phyloP scores from a whole-genome alignment of 192 early-diverging fungal genomes.

The Coemansia sp. region DNA sequence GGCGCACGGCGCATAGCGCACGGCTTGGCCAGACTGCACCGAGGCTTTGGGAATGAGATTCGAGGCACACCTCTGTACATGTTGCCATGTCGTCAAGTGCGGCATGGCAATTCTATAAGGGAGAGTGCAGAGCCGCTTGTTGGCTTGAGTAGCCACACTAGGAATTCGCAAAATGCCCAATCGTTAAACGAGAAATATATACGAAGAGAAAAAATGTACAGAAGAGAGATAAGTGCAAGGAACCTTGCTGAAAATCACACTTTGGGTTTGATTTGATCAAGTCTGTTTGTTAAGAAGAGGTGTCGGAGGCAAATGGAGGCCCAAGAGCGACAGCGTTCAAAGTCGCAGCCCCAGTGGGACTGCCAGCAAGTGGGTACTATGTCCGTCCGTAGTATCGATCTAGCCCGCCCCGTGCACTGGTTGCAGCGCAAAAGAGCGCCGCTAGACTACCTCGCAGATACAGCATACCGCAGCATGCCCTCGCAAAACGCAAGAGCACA shows the following conservation, averaged over 20 bases:
- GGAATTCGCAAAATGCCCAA: conserved; percentile 1
- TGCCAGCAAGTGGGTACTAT: conserved; percentile 48
- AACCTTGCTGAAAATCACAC: not conserved
- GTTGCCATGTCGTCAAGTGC: conserved; percentile 30
- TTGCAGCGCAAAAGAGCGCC: not conserved
- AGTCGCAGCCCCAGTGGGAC: conserved; percentile 2
- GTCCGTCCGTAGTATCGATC: conserved; percentile 32
- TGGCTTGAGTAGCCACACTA: not conserved
- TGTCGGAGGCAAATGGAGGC: conserved; percentile 56
- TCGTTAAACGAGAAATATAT: not conserved
- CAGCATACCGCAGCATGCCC: conserved; percentile 18
- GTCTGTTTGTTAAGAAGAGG: not conserved
- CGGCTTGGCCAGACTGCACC: not conserved
- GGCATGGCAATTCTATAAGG: conserved; percentile 15
- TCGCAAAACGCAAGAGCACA: conserved; percentile 24
- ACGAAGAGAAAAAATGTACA: not conserved
- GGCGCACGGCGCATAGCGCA: not conserved
- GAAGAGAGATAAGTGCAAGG: not conserved
- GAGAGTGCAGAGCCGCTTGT: not conserved
- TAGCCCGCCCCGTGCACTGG: conserved; percentile 14
- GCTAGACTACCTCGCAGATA: conserved; percentile 5
- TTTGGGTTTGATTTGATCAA: not conserved
- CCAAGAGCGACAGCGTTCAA: conserved; percentile 29
- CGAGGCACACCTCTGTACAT: conserved; percentile 20
- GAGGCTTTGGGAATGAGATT: not conserved